These are phyloP conservation scores for Metarhizium humberi DNA, from an alignment of 2,329 filamentous ascomycete genomes.

Conservation along the genomic window DNA sequence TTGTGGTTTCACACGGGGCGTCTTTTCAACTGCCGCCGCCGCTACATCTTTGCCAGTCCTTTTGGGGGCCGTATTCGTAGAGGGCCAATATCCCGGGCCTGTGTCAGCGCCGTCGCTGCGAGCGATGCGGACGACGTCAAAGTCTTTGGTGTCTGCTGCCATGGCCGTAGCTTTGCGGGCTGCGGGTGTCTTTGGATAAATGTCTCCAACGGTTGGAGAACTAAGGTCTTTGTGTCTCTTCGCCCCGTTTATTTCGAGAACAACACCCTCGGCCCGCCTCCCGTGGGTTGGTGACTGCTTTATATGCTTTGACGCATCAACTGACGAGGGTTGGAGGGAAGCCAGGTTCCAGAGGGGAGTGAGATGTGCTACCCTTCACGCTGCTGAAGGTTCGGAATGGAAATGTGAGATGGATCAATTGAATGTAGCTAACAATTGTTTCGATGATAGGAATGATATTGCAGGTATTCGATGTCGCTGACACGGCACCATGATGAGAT, in stretches of 20 bases:
- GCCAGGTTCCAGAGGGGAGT: not conserved
- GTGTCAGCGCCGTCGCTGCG: slow-evolving; percentile 37
- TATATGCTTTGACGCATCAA: not conserved
- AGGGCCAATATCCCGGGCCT: slow-evolving; percentile 35
- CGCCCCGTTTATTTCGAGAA: not conserved
- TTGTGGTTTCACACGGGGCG: slow-evolving; percentile 29
- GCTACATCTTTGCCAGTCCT: slow-evolving; percentile 26
- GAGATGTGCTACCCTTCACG: not conserved
- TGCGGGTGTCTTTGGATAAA: not conserved
- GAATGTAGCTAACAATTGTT: not conserved
- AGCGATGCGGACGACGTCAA: slow-evolving; percentile 30
- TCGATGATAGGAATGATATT: not conserved
- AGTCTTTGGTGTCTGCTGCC: slow-evolving; percentile 28
- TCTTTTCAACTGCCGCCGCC: slow-evolving; percentile 19
- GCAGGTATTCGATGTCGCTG: not conserved
- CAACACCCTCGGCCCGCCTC: not conserved
- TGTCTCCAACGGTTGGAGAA: not conserved
- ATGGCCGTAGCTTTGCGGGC: not conserved
- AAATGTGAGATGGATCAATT: not conserved
- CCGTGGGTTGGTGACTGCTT: not conserved
- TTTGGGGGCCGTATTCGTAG: slow-evolving; percentile 15
- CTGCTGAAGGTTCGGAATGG: not conserved
- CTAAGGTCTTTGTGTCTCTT: not conserved
- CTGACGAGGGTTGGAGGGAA: not conserved
- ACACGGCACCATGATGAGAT: not conserved